phyloP scores from a whole-genome alignment of 2,329 filamentous ascomycete species.

The Allantophomopsis lycopodina region DNA sequence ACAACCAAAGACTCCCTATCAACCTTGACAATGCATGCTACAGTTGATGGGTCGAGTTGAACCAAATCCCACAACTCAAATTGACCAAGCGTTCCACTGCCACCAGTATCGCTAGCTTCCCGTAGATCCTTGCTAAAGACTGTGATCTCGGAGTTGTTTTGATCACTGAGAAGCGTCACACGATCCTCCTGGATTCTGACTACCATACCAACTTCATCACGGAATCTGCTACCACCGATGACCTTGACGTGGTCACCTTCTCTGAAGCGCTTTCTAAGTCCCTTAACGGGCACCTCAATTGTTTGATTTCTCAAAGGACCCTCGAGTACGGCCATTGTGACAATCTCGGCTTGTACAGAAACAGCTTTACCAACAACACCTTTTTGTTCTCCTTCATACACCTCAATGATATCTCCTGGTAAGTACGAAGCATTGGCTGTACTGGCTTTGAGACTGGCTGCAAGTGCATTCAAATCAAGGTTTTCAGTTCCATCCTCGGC shows the following conservation, averaged over 20 bases:
- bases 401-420: constrained; percentile 90
- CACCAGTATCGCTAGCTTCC: constrained; percentile 84
- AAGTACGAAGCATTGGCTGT: constrained; percentile 74
- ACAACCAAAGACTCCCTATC: constrained; percentile 86
- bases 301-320: constrained; percentile 70
- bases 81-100: constrained; percentile 71
- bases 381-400: constrained; percentile 89
- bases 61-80: constrained; percentile 90
- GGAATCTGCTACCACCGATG: constrained; percentile 86
- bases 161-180: constrained; percentile 86
- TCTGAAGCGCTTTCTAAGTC: constrained; percentile 82
- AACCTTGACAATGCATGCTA: constrained; percentile 87
- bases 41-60: constrained; percentile 82
- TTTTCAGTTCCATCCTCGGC: constrained; percentile 89
- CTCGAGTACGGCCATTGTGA: constrained; percentile 73
- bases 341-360: constrained; percentile 81
- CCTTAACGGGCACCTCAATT: constrained; percentile 87
- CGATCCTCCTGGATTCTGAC: constrained; percentile 86
- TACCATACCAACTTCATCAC: constrained; percentile 94
- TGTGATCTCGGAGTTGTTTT: constrained; percentile 84
- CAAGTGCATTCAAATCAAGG: constrained; percentile 80
- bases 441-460: constrained; percentile 76
- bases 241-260: constrained; percentile 98
- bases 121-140: constrained; percentile 96
- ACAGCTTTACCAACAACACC: constrained; percentile 78